Conservation (phyloP, 805 yeast genomes). For the Lipomyces sp. region DNA sequence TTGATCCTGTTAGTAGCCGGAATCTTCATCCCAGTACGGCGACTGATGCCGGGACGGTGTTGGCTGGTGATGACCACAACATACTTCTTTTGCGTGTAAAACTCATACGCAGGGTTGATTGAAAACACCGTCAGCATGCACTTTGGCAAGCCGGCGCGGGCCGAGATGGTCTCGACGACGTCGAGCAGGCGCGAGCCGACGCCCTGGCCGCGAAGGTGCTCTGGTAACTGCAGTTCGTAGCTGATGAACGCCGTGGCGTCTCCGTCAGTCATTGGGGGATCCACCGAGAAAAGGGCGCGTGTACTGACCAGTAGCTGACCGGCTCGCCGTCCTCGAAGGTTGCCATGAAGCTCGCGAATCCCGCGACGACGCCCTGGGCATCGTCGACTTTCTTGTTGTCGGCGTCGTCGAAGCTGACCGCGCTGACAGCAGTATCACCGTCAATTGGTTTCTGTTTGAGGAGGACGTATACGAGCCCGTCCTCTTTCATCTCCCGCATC, state of each 20-base stretch:
- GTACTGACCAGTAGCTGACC: constrained; percentile 27
- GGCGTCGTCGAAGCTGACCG: neutral
- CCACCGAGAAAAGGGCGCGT: too few species aligned
- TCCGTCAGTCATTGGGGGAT: neutral
- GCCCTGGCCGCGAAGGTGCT: constrained; percentile 11
- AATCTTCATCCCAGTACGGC: too few species aligned
- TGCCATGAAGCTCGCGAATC: constrained; percentile 28
- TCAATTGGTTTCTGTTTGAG: too few species aligned
- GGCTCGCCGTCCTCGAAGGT: constrained; percentile 26
- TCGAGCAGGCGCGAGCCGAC: constrained; percentile 20
- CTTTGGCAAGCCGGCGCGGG: constrained; percentile 7
- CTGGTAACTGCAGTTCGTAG: constrained; percentile 28
- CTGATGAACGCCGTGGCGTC: neutral
- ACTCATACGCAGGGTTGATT: constrained; percentile 26
- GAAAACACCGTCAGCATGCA: constrained; percentile 31
- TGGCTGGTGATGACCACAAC: neutral
- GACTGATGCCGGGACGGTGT: too few species aligned
- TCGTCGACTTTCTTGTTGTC: neutral
- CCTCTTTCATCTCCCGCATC: constrained; percentile 26
- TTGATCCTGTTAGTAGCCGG: too few species aligned
- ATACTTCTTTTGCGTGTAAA: constrained; percentile 22
- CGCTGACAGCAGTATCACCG: too few species aligned
- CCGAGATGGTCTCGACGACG: constrained; percentile 15
- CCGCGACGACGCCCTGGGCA: constrained; percentile 10
- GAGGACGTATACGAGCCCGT: constrained; percentile 26